These are phyloP conservation scores for Paraphoma chrysanthemicola DNA, from an alignment of 2,329 filamentous ascomycete species.

Conservation along the genomic window DNA sequence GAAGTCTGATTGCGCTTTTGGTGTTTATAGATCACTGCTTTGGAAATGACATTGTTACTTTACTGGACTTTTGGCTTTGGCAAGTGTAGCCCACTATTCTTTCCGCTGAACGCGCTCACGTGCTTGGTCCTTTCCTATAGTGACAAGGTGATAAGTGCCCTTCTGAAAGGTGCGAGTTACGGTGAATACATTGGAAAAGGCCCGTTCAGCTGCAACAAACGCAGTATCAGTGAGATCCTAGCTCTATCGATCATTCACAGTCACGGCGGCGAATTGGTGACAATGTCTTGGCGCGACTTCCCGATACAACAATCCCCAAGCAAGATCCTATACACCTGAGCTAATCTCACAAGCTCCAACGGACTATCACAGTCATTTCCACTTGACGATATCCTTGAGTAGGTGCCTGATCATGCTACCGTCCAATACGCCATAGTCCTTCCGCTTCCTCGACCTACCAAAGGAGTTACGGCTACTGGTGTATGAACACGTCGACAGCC, in stretches of 20 bases:
- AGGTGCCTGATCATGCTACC: background rate
- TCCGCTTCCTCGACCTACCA: conserved; percentile 11
- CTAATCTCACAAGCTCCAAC: too few relatives aligned
- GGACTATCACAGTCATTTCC: too few relatives aligned
- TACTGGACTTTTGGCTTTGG: background rate
- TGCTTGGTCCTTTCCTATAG: background rate
- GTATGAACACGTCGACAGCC: conserved; percentile 1
- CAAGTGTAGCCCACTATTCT: background rate
- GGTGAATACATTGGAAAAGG: too few relatives aligned
- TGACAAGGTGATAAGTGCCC: background rate
- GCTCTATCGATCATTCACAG: too few relatives aligned
- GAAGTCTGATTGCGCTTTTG: conserved; percentile 22
- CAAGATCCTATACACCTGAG: too few relatives aligned
- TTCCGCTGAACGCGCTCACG: background rate
- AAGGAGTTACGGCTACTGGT: conserved; percentile 11
- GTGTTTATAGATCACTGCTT: conserved; percentile 15
- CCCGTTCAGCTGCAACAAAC: too few relatives aligned
- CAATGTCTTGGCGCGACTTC: too few relatives aligned
- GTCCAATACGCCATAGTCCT: background rate
- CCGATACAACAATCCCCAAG: too few relatives aligned
- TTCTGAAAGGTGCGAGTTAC: too few relatives aligned
- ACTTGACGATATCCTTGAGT: too few relatives aligned
- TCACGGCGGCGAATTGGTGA: too few relatives aligned
- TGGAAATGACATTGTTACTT: conserved; percentile 7
- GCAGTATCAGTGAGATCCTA: too few relatives aligned